Percentiles rank a stretch among this genome's conserved stretches.
phyloP scores from a whole-genome alignment of 1,139 yeast species.

The Candida sojae region DNA sequence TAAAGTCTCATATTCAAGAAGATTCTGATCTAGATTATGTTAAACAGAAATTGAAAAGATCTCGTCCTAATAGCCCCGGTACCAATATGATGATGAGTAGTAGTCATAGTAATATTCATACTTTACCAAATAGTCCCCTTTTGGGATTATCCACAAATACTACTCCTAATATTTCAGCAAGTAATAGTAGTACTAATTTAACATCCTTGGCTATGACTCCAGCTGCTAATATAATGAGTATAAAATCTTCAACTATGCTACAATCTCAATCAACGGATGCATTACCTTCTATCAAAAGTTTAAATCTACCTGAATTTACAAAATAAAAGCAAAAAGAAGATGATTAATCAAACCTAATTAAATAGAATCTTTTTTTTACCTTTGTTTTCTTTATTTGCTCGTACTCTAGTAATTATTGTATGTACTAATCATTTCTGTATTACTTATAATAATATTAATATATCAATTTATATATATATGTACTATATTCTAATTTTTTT shows the following conservation, averaged over 20 bases:
- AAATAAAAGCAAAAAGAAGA: neutral
- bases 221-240: conserved; percentile 7
- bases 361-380: neutral
- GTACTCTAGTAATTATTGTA: neutral
- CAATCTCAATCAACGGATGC: conserved; percentile 16
- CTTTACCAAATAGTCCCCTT: conserved; percentile 63
- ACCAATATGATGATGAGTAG: conserved; percentile 5
- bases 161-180: conserved; percentile 48
- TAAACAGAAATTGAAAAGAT: conserved; percentile 58
- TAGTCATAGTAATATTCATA: conserved; percentile 34
- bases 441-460: neutral
- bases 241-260: conserved; percentile 7
- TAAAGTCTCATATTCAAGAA: conserved; percentile 30
- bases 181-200: conserved; percentile 48
- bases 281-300: conserved; percentile 52
- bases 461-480: neutral
- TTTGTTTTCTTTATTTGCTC: neutral
- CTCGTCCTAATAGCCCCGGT: conserved; percentile 69
- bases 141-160: conserved; percentile 42
- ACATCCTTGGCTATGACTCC: conserved; percentile 34
- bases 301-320: conserved; percentile 30
- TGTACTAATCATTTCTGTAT: neutral
- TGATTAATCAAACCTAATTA: neutral
- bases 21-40: conserved; percentile 50
- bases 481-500: neutral